Base-by-base conservation (phyloP, 148 eudicot genomes). In the Rhododendron griersonianum region DNA sequence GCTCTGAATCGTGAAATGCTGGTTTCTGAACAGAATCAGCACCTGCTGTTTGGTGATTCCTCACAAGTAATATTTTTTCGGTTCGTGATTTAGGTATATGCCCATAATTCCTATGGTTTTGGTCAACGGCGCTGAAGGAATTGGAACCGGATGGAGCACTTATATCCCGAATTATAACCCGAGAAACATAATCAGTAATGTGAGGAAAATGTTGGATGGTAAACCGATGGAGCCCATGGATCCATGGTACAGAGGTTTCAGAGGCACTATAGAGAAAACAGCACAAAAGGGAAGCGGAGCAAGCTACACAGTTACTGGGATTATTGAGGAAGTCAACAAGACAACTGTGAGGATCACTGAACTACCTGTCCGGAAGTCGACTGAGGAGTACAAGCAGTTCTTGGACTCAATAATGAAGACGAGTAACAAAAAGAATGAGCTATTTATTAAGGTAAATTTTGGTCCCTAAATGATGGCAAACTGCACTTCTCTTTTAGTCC, bases 101-200 rank as follows among this genome's bases (percentile, higher is more conserved):
- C 99, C 99, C 5, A 81, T 94, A 23, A 91, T 96, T 59, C 99
- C 99, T 35, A 92, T 87, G 89, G 99, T 96, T 85, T 88, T 96
- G 25, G 98, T 96, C 25, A 96, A 96, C 89, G 99, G 99, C 63
- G 93, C 96, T 91, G 98, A 96, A 94, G 99, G 98, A 51, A 96
- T 96, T 53, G 99, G 99, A 77, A 96, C 98, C 11, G 98, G 99
- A 14, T 96, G 99, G 99, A 96, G 99, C 87, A 87, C 99, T 15
- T 94, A 86, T 61, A 88, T 94, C 41, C 99, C 99, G 23, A 95
- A 95, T 83, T 96, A 92, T 55, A 93, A 93, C 87, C 99, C 99
- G 35, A 87, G 93, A 75, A 96, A 96, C 57, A 91, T 96, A 71
- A 87, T 94, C 86, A 91, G 92, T 53, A 95, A 96, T 82, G 82